Percentiles rank a stretch among this genome's conserved stretches.
These are phyloP conservation scores for Crithidia brevicula DNA, from an alignment of 208 protist species.

Conservation along the genomic window DNA sequence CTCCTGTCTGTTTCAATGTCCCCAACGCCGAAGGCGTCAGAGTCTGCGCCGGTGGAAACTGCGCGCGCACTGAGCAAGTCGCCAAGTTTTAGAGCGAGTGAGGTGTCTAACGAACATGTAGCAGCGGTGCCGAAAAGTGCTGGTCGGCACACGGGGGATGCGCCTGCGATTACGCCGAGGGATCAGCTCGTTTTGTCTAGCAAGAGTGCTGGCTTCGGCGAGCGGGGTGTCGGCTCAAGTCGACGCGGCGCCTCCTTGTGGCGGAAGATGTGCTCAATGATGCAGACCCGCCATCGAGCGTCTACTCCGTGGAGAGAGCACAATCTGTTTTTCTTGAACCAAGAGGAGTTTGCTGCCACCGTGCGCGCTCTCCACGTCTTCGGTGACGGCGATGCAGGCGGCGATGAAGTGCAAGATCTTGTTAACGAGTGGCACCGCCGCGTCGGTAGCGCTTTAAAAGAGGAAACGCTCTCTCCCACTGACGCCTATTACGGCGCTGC, in stretches of 20 bases:
- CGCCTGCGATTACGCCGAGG: slow-evolving; percentile 7
- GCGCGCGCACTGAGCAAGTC: slow-evolving; percentile 23
- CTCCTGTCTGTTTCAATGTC: slow-evolving; percentile 34
- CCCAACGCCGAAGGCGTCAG: slow-evolving; percentile 26
- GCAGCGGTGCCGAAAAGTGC: not conserved
- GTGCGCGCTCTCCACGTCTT: slow-evolving; percentile 35
- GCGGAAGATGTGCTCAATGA: slow-evolving; percentile 33
- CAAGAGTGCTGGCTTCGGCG: not conserved
- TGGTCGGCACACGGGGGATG: not conserved
- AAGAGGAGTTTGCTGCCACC: slow-evolving; percentile 32
- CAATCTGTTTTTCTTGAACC: slow-evolving; percentile 58
- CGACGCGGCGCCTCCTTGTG: slow-evolving; percentile 21
- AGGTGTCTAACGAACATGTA: not conserved
- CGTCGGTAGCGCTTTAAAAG: slow-evolving; percentile 40
- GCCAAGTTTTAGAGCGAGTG: slow-evolving; percentile 15
- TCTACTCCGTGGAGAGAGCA: slow-evolving; percentile 27
- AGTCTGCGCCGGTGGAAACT: slow-evolving; percentile 15
- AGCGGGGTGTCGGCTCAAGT: not conserved
- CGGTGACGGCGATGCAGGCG: slow-evolving; percentile 22
- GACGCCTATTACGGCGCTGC: slow-evolving; percentile 60
- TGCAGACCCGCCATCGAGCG: slow-evolving; percentile 21
- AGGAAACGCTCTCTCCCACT: slow-evolving; percentile 38
- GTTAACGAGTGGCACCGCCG: slow-evolving; percentile 58
- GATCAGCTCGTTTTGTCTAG: slow-evolving; percentile 18
- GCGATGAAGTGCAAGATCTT: slow-evolving; percentile 40